Evolutionary conservation across 192 early-diverging fungal species (phyloP).

Genomic region (Backusella sp.): DNA sequence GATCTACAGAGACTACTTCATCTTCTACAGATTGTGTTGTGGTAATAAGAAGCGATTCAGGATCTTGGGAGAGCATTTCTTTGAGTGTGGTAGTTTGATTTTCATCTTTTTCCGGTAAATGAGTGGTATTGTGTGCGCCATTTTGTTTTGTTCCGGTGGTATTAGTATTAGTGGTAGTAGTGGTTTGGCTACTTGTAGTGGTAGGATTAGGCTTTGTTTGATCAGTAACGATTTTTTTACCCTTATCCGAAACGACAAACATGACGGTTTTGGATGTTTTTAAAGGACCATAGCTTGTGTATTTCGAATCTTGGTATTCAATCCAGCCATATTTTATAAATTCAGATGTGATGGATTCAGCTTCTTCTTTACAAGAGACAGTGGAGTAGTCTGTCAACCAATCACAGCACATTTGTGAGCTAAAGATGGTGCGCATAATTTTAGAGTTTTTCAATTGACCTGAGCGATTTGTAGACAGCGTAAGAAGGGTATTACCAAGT

Average conservation of each 20-base stretch:
- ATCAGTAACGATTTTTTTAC: slow-evolving; percentile 6
- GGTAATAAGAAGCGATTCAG: slow-evolving; percentile 8
- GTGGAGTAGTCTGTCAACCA: slow-evolving; percentile 54
- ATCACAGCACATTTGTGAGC: slow-evolving; percentile 34
- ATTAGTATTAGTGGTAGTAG: not conserved
- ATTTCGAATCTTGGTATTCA: slow-evolving; percentile 26
- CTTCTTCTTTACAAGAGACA: slow-evolving; percentile 48
- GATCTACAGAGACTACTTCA: not conserved
- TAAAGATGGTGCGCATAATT: slow-evolving; percentile 13
- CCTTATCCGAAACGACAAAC: slow-evolving; percentile 17
- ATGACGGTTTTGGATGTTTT: slow-evolving; percentile 9
- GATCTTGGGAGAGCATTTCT: slow-evolving; percentile 11
- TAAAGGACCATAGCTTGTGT: not conserved
- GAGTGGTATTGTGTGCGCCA: not conserved
- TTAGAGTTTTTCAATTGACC: slow-evolving; percentile 3
- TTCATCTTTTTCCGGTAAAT: not conserved
- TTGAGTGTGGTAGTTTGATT: slow-evolving; percentile 8
- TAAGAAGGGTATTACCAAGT: slow-evolving; percentile 3
- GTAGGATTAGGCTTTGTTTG: not conserved
- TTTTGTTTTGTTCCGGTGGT: not conserved
- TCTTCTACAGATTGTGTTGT: slow-evolving; percentile 5
- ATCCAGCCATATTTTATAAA: slow-evolving; percentile 47
- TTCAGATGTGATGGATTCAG: slow-evolving; percentile 40
- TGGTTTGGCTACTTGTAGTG: not conserved
- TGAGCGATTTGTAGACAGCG: not conserved